A percentile compares a stretch with the other conserved stretches of the same genome.
phyloP scores from a whole-genome alignment of 2,329 filamentous ascomycete species.

The Colletotrichum sp. region DNA sequence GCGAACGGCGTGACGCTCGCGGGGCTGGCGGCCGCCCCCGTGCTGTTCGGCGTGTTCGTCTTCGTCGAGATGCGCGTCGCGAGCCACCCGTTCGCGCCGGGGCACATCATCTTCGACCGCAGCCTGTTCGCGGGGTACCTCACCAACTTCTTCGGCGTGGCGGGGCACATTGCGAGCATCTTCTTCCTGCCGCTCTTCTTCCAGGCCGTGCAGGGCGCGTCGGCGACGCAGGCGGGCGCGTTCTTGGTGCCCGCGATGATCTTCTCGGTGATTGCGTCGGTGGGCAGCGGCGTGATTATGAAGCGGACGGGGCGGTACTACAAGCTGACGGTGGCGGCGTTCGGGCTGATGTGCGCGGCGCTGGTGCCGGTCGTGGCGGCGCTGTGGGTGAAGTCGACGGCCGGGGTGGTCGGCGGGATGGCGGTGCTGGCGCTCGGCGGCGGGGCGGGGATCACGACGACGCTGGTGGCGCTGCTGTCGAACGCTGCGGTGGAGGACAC shows the following conservation, averaged over 20 bases:
- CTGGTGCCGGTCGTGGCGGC: constrained; percentile 61
- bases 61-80: constrained; percentile 72
- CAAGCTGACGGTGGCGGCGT: constrained; percentile 66
- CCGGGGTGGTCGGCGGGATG: constrained; percentile 62
- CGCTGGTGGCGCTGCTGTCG: constrained; percentile 73
- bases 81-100: constrained; percentile 74
- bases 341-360: constrained; percentile 58
- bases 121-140: constrained; percentile 71
- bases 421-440: constrained; percentile 48
- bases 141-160: constrained; percentile 75
- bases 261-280: constrained; percentile 65
- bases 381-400: constrained; percentile 49
- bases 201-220: constrained; percentile 71
- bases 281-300: constrained; percentile 71
- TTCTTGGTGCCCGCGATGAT: constrained; percentile 71
- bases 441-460: constrained; percentile 68
- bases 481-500: constrained; percentile 73
- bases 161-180: constrained; percentile 58
- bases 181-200: constrained; percentile 83
- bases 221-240: constrained; percentile 67
- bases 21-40: constrained; percentile 58
- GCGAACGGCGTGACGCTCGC: constrained; percentile 59
- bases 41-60: constrained; percentile 70
- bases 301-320: constrained; percentile 75
- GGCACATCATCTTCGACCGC: constrained; percentile 72